A percentile compares a stretch with the other conserved stretches of the same genome.
Conservation (phyloP, 208 protist species). For the Phytomonas sp. region DNA sequence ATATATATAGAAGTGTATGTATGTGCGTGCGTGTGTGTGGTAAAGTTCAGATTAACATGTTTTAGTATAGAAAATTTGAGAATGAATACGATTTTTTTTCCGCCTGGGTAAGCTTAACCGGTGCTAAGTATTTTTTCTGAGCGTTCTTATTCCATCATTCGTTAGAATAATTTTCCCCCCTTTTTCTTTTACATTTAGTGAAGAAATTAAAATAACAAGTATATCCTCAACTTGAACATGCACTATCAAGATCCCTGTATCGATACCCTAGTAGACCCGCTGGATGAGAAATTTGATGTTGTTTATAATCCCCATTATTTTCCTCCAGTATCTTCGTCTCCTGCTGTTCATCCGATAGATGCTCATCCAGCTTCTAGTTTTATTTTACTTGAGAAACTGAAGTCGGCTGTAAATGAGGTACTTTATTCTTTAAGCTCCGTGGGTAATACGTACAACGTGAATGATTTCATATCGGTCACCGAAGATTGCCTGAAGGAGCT, state of each 20-base stretch:
- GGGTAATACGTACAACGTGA: constrained; percentile 36
- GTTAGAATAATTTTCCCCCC: constrained; percentile 8
- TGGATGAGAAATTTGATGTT: background rate
- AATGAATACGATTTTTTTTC: too few species aligned
- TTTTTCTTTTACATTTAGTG: background rate
- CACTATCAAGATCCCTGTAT: background rate
- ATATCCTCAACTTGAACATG: background rate
- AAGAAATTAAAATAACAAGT: background rate
- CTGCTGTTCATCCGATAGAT: background rate
- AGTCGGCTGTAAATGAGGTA: constrained; percentile 56
- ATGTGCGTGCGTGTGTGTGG: background rate
- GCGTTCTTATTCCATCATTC: background rate
- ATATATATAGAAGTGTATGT: background rate
- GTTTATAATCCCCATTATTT: background rate
- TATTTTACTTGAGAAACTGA: constrained; percentile 44
- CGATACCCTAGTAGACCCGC: background rate
- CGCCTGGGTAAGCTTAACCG: too few species aligned
- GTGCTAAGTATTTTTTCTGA: background rate
- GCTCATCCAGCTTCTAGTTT: constrained; percentile 17
- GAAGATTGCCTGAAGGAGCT: constrained; percentile 56
- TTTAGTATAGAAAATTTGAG: too few species aligned
- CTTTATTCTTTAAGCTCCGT: constrained; percentile 34
- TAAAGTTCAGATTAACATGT: too few species aligned
- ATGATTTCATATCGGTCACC: constrained; percentile 56
- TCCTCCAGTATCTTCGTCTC: background rate